phyloP scores from a whole-genome alignment of 176 grass and related monocot species.

The Coix lacrymajobi region DNA sequence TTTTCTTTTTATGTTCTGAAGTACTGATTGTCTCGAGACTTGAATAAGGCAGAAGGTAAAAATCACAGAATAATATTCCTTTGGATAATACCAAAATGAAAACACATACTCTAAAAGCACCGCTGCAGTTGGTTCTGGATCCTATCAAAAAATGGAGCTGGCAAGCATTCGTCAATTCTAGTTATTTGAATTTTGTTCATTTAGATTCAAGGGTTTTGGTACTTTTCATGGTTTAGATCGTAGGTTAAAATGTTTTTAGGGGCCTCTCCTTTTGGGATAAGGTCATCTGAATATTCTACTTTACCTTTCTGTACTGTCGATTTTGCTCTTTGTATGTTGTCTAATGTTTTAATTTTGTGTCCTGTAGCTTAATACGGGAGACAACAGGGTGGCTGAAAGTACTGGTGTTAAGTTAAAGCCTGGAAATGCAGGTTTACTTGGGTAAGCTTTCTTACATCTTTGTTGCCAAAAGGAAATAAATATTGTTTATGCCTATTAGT shows the following conservation, averaged over 20 bases:
- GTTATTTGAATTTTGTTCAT: neutral
- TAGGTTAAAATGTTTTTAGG: neutral
- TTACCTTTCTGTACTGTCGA: neutral
- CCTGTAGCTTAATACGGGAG: conserved; percentile 64
- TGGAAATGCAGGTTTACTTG: conserved; percentile 70
- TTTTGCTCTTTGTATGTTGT: conserved; percentile 14
- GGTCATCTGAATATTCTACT: neutral
- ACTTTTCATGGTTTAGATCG: neutral
- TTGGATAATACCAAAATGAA: neutral
- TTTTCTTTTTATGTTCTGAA: neutral
- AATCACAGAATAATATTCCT: neutral
- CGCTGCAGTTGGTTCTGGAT: neutral
- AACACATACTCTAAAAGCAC: neutral
- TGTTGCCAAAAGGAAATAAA: neutral
- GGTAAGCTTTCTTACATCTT: conserved; percentile 44
- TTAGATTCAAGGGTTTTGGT: conserved; percentile 3
- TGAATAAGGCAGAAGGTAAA: neutral
- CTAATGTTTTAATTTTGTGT: neutral
- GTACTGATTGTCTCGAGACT: neutral
- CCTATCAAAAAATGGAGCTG: neutral
- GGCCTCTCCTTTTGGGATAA: neutral
- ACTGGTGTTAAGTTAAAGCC: conserved; percentile 58
- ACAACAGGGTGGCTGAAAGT: conserved; percentile 41
- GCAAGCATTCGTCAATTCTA: neutral
- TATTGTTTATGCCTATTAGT: conserved; percentile 6